Percentiles rank a stretch among this genome's conserved stretches.
Evolutionary conservation across 805 yeast species (phyloP).

Genomic region (Nakazawaea wyomingensis): DNA sequence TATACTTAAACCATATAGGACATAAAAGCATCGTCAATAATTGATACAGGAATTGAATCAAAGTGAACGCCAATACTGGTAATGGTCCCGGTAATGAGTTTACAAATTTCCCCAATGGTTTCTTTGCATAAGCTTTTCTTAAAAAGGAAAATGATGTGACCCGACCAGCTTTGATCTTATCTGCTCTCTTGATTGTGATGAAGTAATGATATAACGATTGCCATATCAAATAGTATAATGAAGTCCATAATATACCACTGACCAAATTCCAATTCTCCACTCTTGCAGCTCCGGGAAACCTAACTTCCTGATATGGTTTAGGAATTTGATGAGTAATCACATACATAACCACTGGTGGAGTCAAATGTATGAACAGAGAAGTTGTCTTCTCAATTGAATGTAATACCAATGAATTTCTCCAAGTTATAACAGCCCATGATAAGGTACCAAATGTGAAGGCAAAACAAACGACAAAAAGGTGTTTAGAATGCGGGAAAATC

Average conservation of each 20-base stretch:
- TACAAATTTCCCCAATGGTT: conserved; percentile 68
- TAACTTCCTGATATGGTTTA: conserved; percentile 37
- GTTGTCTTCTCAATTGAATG: conserved; percentile 93
- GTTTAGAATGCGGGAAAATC: conserved; percentile 71
- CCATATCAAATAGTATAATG: conserved; percentile 82
- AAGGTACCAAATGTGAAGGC: conserved; percentile 86
- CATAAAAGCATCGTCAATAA: conserved; percentile 81
- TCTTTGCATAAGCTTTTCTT: conserved; percentile 62
- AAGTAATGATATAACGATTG: conserved; percentile 87
- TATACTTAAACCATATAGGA: conserved; percentile 79
- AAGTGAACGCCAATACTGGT: conserved; percentile 83
- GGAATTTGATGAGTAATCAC: conserved; percentile 77
- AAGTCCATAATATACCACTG: conserved; percentile 70
- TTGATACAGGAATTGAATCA: conserved; percentile 85
- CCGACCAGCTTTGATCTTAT: conserved; percentile 78
- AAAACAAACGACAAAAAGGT: conserved; percentile 76
- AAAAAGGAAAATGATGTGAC: conserved; percentile 85
- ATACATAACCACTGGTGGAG: conserved; percentile 86
- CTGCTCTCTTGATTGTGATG: conserved; percentile 74
- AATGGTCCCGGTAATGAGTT: conserved; percentile 77
- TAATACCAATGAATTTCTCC: conserved; percentile 90
- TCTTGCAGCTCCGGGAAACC: conserved; percentile 80
- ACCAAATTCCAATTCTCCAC: conserved; percentile 68
- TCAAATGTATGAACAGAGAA: conserved; percentile 80
- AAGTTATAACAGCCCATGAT: conserved; percentile 89